Evolutionary conservation across 306 rosid species (phyloP).

Genomic region (Vigna nakashimae): DNA sequence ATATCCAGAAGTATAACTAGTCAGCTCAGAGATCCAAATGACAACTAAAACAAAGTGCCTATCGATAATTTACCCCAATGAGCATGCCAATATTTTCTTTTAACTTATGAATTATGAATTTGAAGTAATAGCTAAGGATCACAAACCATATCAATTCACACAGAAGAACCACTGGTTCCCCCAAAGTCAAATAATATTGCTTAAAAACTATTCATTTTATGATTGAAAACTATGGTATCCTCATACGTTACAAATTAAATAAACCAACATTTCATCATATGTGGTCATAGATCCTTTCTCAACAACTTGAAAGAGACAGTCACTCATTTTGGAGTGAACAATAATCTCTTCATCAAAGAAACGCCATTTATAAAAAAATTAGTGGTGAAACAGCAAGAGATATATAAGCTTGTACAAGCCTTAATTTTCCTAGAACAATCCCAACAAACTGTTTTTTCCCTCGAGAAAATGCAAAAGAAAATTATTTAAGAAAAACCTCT

Average conservation of each 20-base stretch:
- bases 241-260: conserved; percentile 18
- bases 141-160: conserved; percentile 14
- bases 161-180: not conserved
- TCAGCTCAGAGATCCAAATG: conserved; percentile 16
- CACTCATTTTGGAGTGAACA: conserved; percentile 1
- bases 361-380: not conserved
- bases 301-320: not conserved
- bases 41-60: not conserved
- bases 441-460: not conserved
- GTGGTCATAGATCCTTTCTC: conserved; percentile 1
- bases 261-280: not conserved
- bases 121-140: conserved; percentile 9
- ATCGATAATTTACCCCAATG: conserved; percentile 12
- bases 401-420: not conserved
- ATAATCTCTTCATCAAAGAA: not conserved
- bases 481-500: not conserved
- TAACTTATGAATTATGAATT: conserved; percentile 19
- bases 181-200: not conserved
- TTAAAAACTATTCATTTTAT: not conserved
- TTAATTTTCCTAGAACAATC: not conserved
- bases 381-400: not conserved
- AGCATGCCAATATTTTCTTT: not conserved
- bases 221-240: conserved; percentile 9
- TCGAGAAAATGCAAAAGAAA: conserved; percentile 14
- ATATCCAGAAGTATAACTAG: conserved; percentile 14